Conservation (phyloP, 805 yeast genomes). For the Hanseniaspora osmophila region DNA sequence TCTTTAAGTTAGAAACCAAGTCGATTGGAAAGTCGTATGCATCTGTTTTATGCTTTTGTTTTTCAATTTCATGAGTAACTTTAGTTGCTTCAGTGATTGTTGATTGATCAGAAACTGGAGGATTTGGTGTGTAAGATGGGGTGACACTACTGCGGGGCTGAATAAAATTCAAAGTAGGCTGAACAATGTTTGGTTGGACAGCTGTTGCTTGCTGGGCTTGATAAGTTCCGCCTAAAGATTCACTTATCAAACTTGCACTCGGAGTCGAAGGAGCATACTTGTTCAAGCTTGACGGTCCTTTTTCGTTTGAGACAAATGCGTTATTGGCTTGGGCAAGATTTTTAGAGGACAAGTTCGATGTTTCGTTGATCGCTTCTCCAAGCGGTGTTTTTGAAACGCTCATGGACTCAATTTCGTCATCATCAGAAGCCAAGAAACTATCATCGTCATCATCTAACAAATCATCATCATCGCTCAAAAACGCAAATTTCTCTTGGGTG, state of each 20-base stretch:
- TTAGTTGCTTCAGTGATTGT: slow-evolving; percentile 7
- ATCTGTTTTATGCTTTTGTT: slow-evolving; percentile 49
- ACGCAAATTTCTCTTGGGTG: neutral
- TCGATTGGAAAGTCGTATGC: slow-evolving; percentile 64
- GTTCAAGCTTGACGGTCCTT: neutral
- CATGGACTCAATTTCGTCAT: slow-evolving; percentile 8
- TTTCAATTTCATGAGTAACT: slow-evolving; percentile 24
- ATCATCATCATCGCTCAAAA: slow-evolving; percentile 25
- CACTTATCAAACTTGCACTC: neutral
- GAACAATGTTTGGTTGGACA: neutral
- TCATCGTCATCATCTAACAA: slow-evolving; percentile 28
- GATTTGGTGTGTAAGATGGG: neutral
- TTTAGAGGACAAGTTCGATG: neutral
- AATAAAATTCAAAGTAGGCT: neutral
- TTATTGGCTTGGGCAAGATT: neutral
- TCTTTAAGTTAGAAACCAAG: slow-evolving; percentile 27
- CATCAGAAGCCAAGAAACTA: slow-evolving; percentile 20
- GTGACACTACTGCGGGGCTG: neutral
- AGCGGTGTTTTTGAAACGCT: neutral
- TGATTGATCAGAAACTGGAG: no score
- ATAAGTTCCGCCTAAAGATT: neutral
- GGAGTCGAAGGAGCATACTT: slow-evolving; percentile 4
- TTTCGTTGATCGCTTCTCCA: neutral
- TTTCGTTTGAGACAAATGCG: no score
- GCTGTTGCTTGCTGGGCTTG: neutral